phyloP scores from a whole-genome alignment of 768 basidiomycete species.

The Kwoniella dejecticola region DNA sequence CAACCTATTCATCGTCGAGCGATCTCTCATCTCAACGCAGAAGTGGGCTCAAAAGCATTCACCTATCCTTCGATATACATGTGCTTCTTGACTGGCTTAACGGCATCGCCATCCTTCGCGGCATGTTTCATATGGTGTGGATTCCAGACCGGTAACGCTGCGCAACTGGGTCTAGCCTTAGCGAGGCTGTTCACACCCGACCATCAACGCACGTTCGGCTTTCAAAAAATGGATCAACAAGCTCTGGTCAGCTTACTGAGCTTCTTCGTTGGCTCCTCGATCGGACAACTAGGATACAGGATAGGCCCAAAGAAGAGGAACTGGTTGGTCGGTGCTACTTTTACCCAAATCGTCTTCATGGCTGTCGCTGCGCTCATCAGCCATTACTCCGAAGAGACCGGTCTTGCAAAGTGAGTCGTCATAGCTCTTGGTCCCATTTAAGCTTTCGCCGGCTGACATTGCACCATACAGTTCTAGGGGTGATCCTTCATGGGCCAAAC shows the following conservation, averaged over 20 bases:
- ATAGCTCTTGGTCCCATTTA: background rate
- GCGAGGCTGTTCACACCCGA: slow-evolving; percentile 68
- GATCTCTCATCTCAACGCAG: background rate
- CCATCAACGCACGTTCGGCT: slow-evolving; percentile 60
- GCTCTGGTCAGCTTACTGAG: slow-evolving; percentile 73
- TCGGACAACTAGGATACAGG: slow-evolving; percentile 75
- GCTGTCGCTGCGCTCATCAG: slow-evolving; percentile 70
- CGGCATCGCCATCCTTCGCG: slow-evolving; percentile 35
- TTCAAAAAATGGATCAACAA: slow-evolving; percentile 80
- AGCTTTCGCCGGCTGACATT: background rate
- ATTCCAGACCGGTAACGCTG: slow-evolving; percentile 56
- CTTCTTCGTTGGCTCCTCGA: slow-evolving; percentile 73
- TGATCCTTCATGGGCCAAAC: slow-evolving; percentile 63
- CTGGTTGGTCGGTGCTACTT: slow-evolving; percentile 73
- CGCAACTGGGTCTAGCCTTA: slow-evolving; percentile 74
- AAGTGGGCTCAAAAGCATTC: background rate
- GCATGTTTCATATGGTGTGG: slow-evolving; percentile 54
- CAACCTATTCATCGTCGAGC: slow-evolving; percentile 5
- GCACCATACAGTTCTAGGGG: slow-evolving; percentile 30
- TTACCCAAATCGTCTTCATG: slow-evolving; percentile 75
- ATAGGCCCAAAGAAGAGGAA: slow-evolving; percentile 71
- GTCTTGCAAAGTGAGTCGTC: slow-evolving; percentile 39
- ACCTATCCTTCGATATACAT: slow-evolving; percentile 38
- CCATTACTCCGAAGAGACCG: slow-evolving; percentile 66
- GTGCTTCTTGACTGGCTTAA: slow-evolving; percentile 49